Evolutionary conservation across 768 basidiomycete species (phyloP).

Genomic region (Phaeotremella skinneri): DNA sequence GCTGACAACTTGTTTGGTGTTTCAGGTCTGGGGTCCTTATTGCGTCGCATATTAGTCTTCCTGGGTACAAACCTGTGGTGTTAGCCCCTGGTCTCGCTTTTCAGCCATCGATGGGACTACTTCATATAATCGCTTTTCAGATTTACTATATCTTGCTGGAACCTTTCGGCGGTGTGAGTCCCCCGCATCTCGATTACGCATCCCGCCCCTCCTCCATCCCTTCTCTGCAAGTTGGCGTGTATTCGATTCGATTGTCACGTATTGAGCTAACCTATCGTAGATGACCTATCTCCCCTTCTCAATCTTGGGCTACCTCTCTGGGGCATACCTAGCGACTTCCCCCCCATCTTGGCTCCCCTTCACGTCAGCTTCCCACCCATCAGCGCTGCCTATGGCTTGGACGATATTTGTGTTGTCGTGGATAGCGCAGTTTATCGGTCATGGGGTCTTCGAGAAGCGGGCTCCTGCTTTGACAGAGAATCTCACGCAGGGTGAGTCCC

Average conservation of each 20-base stretch:
- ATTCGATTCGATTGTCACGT: conserved; percentile 5
- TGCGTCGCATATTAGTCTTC: conserved; percentile 24
- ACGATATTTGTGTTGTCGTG: conserved; percentile 69
- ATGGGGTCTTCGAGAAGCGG: conserved; percentile 79
- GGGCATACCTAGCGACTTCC: conserved; percentile 56
- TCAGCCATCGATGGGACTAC: conserved; percentile 66
- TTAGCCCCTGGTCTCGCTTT: conserved; percentile 56
- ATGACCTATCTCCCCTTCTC: conserved; percentile 76
- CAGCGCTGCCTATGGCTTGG: conserved; percentile 60
- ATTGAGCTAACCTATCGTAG: conserved; percentile 53
- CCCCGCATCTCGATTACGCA: background rate
- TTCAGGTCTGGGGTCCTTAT: conserved; percentile 35
- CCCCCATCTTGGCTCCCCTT: conserved; percentile 54
- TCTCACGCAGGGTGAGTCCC: conserved; percentile 68
- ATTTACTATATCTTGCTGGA: conserved; percentile 79
- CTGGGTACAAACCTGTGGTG: conserved; percentile 15
- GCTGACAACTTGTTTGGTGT: background rate
- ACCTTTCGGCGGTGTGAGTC: conserved; percentile 72
- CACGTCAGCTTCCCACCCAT: conserved; percentile 51
- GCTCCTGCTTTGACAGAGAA: conserved; percentile 89
- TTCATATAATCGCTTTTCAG: conserved; percentile 63
- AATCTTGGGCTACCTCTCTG: conserved; percentile 63
- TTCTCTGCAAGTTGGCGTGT: conserved; percentile 44
- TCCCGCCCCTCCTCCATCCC: background rate
- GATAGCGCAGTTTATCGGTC: conserved; percentile 87